Conservation (phyloP, 2,329 filamentous ascomycete genomes). For the Colletotrichum sp. region DNA sequence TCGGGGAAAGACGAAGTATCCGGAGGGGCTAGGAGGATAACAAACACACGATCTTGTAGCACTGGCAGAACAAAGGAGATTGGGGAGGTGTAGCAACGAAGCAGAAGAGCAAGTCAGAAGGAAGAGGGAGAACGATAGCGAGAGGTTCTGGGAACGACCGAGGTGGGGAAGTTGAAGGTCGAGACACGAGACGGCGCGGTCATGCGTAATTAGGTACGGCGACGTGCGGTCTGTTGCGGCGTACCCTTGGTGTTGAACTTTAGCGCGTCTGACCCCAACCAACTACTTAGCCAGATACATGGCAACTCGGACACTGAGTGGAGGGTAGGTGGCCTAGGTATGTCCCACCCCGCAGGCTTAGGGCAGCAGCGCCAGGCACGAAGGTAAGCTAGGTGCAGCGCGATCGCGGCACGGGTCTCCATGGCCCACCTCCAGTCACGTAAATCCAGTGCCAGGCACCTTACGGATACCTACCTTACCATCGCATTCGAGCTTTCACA, state of each 20-base stretch:
- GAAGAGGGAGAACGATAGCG: conserved; percentile 4
- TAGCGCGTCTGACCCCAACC: conserved; percentile 13
- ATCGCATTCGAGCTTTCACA: neutral
- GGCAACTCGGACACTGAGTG: neutral
- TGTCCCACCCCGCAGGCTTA: neutral
- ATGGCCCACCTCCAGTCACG: neutral
- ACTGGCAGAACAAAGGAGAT: neutral
- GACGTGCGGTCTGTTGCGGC: conserved; percentile 4
- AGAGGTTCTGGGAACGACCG: conserved; percentile 10
- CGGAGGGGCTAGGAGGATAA: neutral
- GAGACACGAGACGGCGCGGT: conserved; percentile 18
- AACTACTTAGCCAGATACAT: neutral
- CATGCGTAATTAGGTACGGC: conserved; percentile 13
- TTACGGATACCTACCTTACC: neutral
- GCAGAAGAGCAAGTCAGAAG: neutral
- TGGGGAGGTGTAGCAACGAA: neutral
- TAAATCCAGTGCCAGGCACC: neutral
- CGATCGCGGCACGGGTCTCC: conserved; percentile 10
- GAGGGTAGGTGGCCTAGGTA: neutral
- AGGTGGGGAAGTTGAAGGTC: conserved; percentile 17
- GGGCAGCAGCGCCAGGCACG: neutral
- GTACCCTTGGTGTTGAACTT: conserved; percentile 15
- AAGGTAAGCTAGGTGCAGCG: neutral
- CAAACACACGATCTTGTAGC: neutral
- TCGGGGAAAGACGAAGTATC: neutral